Evolutionary conservation across 768 basidiomycete genomes (phyloP).

Genomic region (Ramaria sp.): DNA sequence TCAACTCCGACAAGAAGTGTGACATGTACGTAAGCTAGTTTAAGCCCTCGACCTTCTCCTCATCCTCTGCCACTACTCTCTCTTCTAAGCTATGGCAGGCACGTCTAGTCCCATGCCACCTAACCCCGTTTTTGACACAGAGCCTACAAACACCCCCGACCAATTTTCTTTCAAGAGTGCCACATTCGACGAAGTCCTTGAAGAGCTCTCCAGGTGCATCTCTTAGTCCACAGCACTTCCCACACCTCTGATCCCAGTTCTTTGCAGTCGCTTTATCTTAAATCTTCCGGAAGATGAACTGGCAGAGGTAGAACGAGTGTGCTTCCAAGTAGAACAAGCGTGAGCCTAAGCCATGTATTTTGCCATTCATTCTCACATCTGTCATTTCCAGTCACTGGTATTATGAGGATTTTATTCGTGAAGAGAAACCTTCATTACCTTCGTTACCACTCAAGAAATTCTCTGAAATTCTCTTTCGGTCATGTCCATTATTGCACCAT

Average conservation of each 20-base stretch:
- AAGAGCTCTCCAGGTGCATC: slow-evolving; percentile 82
- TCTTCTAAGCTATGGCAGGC: slow-evolving; percentile 5
- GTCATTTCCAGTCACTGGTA: slow-evolving; percentile 79
- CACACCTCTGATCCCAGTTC: slow-evolving; percentile 10
- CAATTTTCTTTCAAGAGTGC: slow-evolving; percentile 55
- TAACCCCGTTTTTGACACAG: background rate
- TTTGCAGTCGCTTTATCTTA: slow-evolving; percentile 79
- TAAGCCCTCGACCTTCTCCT: background rate
- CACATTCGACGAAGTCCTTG: slow-evolving; percentile 76
- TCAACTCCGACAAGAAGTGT: background rate
- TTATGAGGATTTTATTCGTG: slow-evolving; percentile 97
- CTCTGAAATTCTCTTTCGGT: slow-evolving; percentile 81
- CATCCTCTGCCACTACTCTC: background rate
- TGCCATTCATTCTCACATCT: slow-evolving; percentile 11
- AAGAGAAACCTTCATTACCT: slow-evolving; percentile 78
- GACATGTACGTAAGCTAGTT: background rate
- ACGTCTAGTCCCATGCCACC: background rate
- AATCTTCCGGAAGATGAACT: slow-evolving; percentile 94
- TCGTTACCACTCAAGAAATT: slow-evolving; percentile 87
- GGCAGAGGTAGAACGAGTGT: slow-evolving; percentile 82
- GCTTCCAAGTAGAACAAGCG: slow-evolving; percentile 99
- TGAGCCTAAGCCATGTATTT: slow-evolving; percentile 31
- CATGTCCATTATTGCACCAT: slow-evolving; percentile 71
- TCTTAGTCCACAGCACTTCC: slow-evolving; percentile 8
- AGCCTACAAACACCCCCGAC: slow-evolving; percentile 25